A percentile compares a stretch with the other conserved stretches of the same genome.
Conservation (phyloP, 208 protist species). For the Angomonas ambiguus region DNA sequence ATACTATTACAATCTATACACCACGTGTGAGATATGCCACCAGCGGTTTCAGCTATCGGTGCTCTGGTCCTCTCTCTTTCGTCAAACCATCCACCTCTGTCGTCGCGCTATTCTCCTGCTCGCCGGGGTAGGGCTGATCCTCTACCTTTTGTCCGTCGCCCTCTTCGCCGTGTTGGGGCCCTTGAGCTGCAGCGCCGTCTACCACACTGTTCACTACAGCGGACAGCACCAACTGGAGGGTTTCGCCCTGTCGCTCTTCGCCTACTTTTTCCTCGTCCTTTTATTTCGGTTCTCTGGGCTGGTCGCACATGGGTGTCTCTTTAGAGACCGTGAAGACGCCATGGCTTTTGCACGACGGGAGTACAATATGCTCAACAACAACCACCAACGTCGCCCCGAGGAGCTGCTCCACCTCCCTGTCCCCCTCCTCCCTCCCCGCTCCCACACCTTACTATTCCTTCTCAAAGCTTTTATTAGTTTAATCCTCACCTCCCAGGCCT, state of each 20-base stretch:
- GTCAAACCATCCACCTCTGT: neutral
- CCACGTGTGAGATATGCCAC: constrained; percentile 77
- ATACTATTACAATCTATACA: constrained; percentile 19
- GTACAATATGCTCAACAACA: constrained; percentile 48
- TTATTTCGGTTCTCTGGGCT: constrained; percentile 13
- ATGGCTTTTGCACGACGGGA: neutral
- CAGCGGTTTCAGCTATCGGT: constrained; percentile 53
- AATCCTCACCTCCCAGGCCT: constrained; percentile 35
- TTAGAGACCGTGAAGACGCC: neutral
- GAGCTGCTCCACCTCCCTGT: constrained; percentile 36
- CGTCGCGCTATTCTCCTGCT: constrained; percentile 19
- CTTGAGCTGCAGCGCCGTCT: constrained; percentile 46
- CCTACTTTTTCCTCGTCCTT: constrained; percentile 51
- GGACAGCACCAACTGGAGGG: constrained; percentile 54
- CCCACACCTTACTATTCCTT: constrained; percentile 32
- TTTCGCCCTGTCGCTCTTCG: constrained; percentile 41
- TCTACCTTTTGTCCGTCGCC: constrained; percentile 27
- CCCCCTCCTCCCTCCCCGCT: constrained; percentile 39
- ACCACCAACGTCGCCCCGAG: constrained; percentile 41
- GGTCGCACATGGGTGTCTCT: neutral
- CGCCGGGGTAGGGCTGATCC: constrained; percentile 29
- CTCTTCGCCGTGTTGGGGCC: constrained; percentile 37
- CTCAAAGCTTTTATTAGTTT: constrained; percentile 24
- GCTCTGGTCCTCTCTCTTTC: constrained; percentile 26
- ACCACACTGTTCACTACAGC: constrained; percentile 53